Evolutionary conservation across 2,329 filamentous ascomycete species (phyloP).

Genomic region (Ceratocystis alfenasii): DNA sequence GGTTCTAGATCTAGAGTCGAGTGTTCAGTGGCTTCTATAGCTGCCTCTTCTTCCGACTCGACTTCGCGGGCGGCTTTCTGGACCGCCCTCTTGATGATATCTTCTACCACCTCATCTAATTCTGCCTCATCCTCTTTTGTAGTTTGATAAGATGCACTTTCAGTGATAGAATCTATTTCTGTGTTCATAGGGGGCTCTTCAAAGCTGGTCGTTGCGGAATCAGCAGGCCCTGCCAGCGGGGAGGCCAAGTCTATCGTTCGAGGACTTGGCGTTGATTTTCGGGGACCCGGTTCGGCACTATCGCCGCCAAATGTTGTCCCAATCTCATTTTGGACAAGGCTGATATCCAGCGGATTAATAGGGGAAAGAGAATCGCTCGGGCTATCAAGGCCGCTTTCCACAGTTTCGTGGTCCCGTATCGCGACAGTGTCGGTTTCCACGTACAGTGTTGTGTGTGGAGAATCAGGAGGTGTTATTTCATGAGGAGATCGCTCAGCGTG

Average conservation of each 20-base stretch:
- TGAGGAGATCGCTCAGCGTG: neutral
- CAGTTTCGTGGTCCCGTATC: neutral
- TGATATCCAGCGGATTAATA: neutral
- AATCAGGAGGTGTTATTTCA: neutral
- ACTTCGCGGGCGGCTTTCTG: neutral
- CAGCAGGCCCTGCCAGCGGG: neutral
- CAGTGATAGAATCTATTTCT: neutral
- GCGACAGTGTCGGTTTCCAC: neutral
- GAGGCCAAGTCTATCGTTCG: neutral
- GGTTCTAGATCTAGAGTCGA: neutral
- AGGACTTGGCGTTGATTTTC: neutral
- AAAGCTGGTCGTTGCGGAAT: neutral
- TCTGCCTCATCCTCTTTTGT: neutral
- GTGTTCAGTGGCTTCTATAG: neutral
- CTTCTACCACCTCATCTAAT: neutral
- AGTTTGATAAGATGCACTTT: neutral
- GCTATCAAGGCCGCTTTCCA: neutral
- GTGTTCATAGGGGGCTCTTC: neutral
- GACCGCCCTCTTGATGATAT: neutral
- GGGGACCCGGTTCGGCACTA: neutral
- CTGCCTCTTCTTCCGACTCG: neutral
- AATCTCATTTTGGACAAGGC: neutral
- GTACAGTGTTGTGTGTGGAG: neutral
- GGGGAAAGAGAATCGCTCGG: neutral
- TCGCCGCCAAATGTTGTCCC: neutral